Base-by-base conservation (phyloP, 2,329 filamentous ascomycete genomes). In the Aspergillus sp. region DNA sequence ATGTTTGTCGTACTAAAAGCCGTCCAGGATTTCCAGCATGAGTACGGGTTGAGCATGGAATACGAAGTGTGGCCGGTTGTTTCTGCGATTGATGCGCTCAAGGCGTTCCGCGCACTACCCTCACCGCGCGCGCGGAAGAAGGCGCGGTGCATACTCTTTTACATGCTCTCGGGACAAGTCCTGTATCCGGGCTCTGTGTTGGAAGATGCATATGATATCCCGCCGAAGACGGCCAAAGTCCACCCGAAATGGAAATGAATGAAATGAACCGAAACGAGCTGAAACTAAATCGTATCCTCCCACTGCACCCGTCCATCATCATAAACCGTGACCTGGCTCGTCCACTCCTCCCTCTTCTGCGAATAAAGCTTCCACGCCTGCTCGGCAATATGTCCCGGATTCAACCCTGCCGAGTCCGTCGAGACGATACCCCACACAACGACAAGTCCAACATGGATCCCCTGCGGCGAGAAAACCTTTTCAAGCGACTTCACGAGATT, bases 401-500 rank as follows among this genome's bases (percentile, higher is more conserved):
- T 59, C 49, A 53, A 19, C 8, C 22, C 47, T 0, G 19, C 3
- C 4, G 48, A 9, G 5, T 59, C 41, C 7, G 41, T 13, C 7
- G 57, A 53, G 7, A 59, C 57, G 1, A 34, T 47, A 4, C 51
- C 51, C 15, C 51, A 31, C 0, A 54, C 51, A 11, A 45, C 51
- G 9, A 54, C 51, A 5, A 54, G 34, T 2, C 51, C 51, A 23
- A 54, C 13, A 22, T 54, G 51, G 5, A 54, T 19, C 3, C 57
- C 57, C 13, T 48, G 41, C 3, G 48, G 38, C 8, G 9, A n/a
- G 41, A 59, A 59, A 2, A 15, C 34, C 22, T 53, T 48, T 17
- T 53, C 38, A 1, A 59, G 48, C 2, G 57, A 59, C 28, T 59
- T 59, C 25, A 53, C 38, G 5, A 59, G 38, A n/a, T 54, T 59